These are phyloP conservation scores for Rosa hybrid DNA, from an alignment of 331 rosid genomes.

Conservation along the genomic window DNA sequence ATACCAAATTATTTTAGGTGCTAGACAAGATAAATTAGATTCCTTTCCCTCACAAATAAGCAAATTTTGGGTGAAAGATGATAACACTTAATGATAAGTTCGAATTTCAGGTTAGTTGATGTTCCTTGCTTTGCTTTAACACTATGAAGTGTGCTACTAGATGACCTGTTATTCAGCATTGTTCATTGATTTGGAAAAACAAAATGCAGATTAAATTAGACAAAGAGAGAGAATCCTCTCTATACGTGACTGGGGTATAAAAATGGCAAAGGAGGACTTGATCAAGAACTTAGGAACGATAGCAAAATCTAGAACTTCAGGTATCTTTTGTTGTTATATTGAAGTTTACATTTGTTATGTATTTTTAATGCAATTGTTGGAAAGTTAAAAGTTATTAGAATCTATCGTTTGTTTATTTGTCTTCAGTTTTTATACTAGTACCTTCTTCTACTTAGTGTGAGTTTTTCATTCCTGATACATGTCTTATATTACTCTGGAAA, in stretches of 20 bases:
- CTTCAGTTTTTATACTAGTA: too few species aligned
- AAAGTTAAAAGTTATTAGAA: too few species aligned
- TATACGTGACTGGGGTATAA: slow-evolving; percentile 92
- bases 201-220: slow-evolving; percentile 80
- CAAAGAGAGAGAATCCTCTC: slow-evolving; percentile 84
- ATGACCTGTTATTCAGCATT: neutral
- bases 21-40: slow-evolving; percentile 82
- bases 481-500: too few species aligned
- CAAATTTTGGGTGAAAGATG: slow-evolving; percentile 94
- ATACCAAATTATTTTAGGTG: slow-evolving; percentile 47
- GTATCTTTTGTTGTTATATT: slow-evolving; percentile 26
- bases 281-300: slow-evolving; percentile 98
- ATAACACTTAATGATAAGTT: slow-evolving; percentile 56
- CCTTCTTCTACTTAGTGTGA: too few species aligned
- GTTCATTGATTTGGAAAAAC: neutral
- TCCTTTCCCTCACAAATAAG: slow-evolving; percentile 94
- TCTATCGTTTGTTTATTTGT: too few species aligned
- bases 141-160: neutral
- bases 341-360: too few species aligned
- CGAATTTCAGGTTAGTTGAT: slow-evolving; percentile 73
- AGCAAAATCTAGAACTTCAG: slow-evolving; percentile 99
- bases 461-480: too few species aligned
- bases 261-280: slow-evolving; percentile 97
- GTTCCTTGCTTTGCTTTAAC: neutral
- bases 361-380: too few species aligned